Evolutionary conservation across 2,329 filamentous ascomycete genomes (phyloP), one percentile per base, ranked within the genome.

Genomic region (Fusarium nodosum): DNA sequence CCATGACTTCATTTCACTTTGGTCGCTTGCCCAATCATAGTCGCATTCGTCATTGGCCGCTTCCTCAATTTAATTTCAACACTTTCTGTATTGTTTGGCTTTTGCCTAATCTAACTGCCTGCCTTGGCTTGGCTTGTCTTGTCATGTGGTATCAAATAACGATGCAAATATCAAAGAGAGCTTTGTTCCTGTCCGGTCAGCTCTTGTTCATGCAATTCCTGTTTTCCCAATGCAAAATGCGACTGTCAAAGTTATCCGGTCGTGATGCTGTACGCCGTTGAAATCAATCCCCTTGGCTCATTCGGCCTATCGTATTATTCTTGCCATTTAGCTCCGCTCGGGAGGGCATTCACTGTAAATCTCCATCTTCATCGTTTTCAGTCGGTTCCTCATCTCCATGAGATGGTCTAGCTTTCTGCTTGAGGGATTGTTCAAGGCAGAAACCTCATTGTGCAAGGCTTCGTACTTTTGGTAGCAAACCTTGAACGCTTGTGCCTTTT

Each of bases 351-450:
- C 82, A 67, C 77, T 78, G 71, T 88, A 85, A 45, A 91, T 90
- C 60, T 88, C 83, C 68, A 76, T 80, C 81, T 90, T 90, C 84
- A 90, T 84, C n/a, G 69, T 69, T 67, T 84, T 80, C 48, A 91
- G 78, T 34, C 83, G 80, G 30, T 82, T 78, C 58, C 86, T 84
- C 87, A 90, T 86, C 16, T 85, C 82, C 31, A 85, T 72, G 46
- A 90, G 75, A 48, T 85, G 76, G 8, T 79, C 79, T 53, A 90
- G 76, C 73, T 86, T 84, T 18, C 84, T 80, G 60, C 83, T 79
- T 1, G 84, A 82, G 5, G 88, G 86, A 52, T 87, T 81, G 38
- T 82, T 80, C 67, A 86, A 72, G 8, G 77, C 81, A 20, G 80
- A 78, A 61, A 91, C 82, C 77, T 90, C 84, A 62, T 82, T 77